Base-by-base conservation (phyloP, 768 basidiomycete genomes). In the Hypholoma sublateritium region DNA sequence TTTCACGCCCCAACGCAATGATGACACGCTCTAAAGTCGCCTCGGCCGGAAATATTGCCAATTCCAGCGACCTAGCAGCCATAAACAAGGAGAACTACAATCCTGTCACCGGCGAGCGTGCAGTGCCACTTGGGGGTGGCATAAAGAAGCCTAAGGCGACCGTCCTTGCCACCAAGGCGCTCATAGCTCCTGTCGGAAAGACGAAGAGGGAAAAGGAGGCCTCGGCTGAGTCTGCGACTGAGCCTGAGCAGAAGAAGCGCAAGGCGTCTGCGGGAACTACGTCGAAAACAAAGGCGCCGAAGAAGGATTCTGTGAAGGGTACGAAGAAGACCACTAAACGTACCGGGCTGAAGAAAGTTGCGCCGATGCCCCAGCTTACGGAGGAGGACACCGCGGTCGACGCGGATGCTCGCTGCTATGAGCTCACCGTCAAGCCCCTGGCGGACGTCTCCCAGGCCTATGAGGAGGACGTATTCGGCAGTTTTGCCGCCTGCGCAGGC, bases 41-140 rank as follows among this genome's bases (percentile, higher is more conserved):
- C 59, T 60, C 50, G 64, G 63, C 56, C 17, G 51, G 41, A 42
- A 46, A 53, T 21, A 39, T 53, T 45, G 53, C 43, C 43, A 53
- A 42, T 35, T 17, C 43, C 12, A 44, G 74, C 57, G 69, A 75
- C 4, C 68, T 71, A 22, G 69, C 72, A 9, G 70, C 77, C 36
- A 64, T 75, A 39, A 88, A 91, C 75, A 92, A 92, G 78, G 90
- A 92, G 73, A 92, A 92, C 67, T 75, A 86, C 43, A 80, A 91
- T 69, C 90, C 90, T 44, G 60, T 86, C 63, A 91, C 90, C 3
- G 90, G 90, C 5, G 79, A 82, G 57, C 84, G 82, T 36, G 70
- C 84, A 2, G 80, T 74, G 35, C 65, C 77, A 16, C 65, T 73
- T 14, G 62, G 61, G 5, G 65, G 59, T 54, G 69, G 72, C 16